Evolutionary conservation across 768 basidiomycete genomes (phyloP), one percentile per base, ranked within the genome.

Genomic region (Mycena indigotica): DNA sequence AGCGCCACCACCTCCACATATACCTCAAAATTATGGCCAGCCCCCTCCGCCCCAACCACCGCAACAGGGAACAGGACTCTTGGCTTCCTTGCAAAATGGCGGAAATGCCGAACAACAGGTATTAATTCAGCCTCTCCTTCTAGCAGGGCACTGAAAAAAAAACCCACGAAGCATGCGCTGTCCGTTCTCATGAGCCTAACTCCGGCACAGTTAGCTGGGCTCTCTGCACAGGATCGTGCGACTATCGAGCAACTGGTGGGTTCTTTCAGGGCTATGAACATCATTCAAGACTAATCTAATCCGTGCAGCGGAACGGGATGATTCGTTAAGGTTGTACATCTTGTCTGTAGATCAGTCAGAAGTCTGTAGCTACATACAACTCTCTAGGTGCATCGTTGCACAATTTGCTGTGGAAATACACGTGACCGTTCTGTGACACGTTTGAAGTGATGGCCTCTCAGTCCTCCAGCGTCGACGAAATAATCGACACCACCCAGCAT

Each of bases 401-500:
- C n/a, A n/a, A n/a, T n/a, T n/a, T n/a, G n/a, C n/a, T n/a, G n/a
- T n/a, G n/a, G n/a, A n/a, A n/a, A n/a, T 13, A 44, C 21, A 5
- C 21, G 41, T 44, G 41, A 44, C 41, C 41, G 32, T 35, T 8
- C 8, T 17, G 17, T 35, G 41, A 19, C 41, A 5, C 41, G 12
- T n/a, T n/a, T n/a, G n/a, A n/a, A n/a, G 8, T 44, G 13, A 70
- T 63, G 62, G 62, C 64, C n/a, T 61, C 56, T 2, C 60, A 60
- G 13, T 57, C 63, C 2, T 55, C 66, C 21, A 60, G 52, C 45
- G 63, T 64, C 52, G 65, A 63, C 51, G 67, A 68, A 48, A 65
- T 68, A 55, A 65, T 68, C 56, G 67, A 68, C 38, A 65, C 66
- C 10, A 65, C 66, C 12, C 60, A 64, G 45, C 57, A 63, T 15